Conservation (phyloP, 176 grass and related monocot genomes). For the Paspalum vaginatum region DNA sequence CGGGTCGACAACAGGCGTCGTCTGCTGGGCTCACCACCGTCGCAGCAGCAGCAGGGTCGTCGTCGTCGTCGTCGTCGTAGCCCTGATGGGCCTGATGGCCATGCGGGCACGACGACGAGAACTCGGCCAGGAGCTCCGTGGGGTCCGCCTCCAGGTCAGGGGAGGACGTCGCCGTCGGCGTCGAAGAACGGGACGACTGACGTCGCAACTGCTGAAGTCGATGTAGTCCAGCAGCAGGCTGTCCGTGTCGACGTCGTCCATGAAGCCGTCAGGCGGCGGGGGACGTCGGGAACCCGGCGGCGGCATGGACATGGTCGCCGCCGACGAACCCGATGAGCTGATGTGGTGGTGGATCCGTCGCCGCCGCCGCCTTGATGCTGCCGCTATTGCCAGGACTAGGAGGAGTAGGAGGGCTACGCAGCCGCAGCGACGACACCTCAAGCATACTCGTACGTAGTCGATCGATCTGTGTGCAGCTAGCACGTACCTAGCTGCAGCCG, state of each 20-base stretch:
- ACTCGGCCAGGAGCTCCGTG: constrained; percentile 74
- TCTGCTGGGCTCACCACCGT: no score
- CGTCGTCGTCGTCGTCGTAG: background rate
- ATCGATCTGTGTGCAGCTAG: no score
- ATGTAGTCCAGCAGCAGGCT: constrained; percentile 79
- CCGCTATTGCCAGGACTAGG: constrained; percentile 53
- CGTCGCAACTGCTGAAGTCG: constrained; percentile 70
- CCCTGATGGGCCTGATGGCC: background rate
- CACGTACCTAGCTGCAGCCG: no score
- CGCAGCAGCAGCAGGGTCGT: no score
- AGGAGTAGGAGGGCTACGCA: no score
- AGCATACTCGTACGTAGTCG: constrained; percentile 37
- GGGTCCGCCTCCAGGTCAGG: constrained; percentile 93
- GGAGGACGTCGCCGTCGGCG: constrained; percentile 74
- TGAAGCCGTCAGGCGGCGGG: background rate
- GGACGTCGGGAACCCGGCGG: constrained; percentile 27
- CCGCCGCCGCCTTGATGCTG: background rate
- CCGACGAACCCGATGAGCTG: background rate
- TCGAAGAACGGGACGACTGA: constrained; percentile 46
- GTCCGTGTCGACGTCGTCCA: constrained; percentile 42
- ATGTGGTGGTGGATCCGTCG: background rate
- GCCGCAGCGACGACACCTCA: constrained; percentile 63
- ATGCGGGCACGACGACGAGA: constrained; percentile 24
- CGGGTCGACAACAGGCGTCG: no score
- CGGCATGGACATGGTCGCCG: constrained; percentile 31